These are phyloP conservation scores for Theileria annulata DNA, from an alignment of 169 alveolate species.

Conservation along the genomic window DNA sequence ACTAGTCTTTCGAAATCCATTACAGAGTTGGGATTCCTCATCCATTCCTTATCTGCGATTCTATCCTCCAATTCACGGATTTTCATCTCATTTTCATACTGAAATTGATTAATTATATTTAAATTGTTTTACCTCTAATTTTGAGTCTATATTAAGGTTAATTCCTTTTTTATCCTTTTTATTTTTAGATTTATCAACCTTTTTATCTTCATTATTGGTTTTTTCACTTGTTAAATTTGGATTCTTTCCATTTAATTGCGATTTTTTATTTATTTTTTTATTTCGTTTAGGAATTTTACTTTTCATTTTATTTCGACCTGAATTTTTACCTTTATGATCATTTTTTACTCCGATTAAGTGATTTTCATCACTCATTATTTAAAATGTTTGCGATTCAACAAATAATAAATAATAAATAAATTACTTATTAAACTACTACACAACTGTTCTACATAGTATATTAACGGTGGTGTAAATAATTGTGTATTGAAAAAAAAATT, in stretches of 20 bases:
- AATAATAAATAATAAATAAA: background rate
- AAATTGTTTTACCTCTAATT: constrained; percentile 10
- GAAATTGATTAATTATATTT: background rate
- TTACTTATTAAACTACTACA: background rate
- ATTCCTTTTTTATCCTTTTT: background rate
- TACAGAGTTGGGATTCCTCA: constrained; percentile 39
- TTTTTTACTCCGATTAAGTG: background rate
- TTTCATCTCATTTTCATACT: constrained; percentile 58
- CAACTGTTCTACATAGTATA: constrained; percentile 1
- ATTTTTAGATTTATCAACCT: background rate
- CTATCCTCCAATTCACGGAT: constrained; percentile 54
- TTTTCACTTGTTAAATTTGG: background rate
- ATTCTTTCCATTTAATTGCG: background rate
- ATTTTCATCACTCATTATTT: background rate
- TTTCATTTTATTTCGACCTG: background rate
- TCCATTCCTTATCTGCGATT: constrained; percentile 26
- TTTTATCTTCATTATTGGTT: background rate
- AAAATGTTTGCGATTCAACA: background rate
- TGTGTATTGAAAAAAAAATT: background rate
- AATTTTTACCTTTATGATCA: background rate
- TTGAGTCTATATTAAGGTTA: constrained; percentile 10
- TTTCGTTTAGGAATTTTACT: background rate
- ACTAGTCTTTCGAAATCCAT: constrained; percentile 55
- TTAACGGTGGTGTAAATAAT: background rate
- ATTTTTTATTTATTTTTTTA: background rate